phyloP scores from a whole-genome alignment of 495 filamentous ascomycete genomes.

The Penicillium canariense region DNA sequence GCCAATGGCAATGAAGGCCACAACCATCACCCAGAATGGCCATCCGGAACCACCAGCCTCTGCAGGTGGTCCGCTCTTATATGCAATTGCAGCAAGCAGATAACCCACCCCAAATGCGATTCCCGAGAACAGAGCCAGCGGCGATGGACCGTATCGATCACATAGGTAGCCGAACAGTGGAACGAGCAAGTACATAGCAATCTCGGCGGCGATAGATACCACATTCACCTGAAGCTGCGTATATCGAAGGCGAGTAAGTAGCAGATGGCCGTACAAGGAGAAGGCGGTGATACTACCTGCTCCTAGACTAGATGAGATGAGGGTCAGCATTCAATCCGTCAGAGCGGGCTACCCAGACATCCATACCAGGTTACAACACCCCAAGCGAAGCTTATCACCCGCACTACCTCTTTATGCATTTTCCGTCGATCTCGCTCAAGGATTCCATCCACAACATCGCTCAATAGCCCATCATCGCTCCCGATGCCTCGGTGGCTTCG shows the following conservation, averaged over 20 bases:
- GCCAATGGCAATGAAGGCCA: constrained; percentile 78
- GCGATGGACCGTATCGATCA: constrained; percentile 78
- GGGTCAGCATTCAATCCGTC: constrained; percentile 6
- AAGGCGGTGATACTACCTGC: constrained; percentile 85
- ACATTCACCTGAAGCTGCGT: constrained; percentile 88
- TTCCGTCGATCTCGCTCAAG: constrained; percentile 54
- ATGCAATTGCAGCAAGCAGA: constrained; percentile 75
- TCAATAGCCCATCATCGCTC: constrained; percentile 57
- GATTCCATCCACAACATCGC: constrained; percentile 59
- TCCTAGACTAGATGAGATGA: constrained; percentile 52
- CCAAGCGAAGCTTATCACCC: constrained; percentile 58
- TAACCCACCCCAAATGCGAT: constrained; percentile 79
- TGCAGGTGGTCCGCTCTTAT: constrained; percentile 58
- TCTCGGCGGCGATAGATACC: constrained; percentile 76
- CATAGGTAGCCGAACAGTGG: constrained; percentile 87
- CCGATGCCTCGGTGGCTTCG: constrained; percentile 5
- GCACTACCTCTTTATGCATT: constrained; percentile 49
- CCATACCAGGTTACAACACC: constrained; percentile 58
- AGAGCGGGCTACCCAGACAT: background rate
- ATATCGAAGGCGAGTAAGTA: constrained; percentile 80
- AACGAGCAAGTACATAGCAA: constrained; percentile 86
- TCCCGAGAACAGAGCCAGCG: constrained; percentile 67
- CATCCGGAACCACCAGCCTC: constrained; percentile 59
- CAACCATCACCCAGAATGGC: constrained; percentile 78
- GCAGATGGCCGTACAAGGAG: constrained; percentile 85